Evolutionary conservation across 1,284 basidiomycete genomes (phyloP).

Genomic region (Irpex sp.): DNA sequence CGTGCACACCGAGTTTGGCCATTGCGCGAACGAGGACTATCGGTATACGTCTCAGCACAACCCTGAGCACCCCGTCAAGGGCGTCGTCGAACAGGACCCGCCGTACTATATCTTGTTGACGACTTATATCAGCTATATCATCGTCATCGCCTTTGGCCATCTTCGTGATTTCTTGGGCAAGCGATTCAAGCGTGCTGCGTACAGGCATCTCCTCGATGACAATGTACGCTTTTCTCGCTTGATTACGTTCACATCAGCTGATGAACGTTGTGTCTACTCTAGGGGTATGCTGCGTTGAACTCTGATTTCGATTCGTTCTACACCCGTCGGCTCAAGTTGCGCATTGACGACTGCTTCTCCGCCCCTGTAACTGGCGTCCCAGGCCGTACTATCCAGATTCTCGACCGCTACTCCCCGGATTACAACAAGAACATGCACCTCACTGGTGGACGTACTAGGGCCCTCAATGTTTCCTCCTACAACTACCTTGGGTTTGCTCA

Average conservation of each 20-base stretch:
- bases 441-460: conserved; percentile 82
- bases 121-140: conserved; percentile 90
- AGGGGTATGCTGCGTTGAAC: conserved; percentile 96
- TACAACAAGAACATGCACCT: conserved; percentile 79
- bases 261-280: conserved; percentile 12
- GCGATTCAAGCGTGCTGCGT: conserved; percentile 68
- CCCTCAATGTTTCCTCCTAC: conserved; percentile 96
- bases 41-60: conserved; percentile 66
- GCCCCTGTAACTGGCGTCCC: conserved; percentile 94
- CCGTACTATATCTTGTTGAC: conserved; percentile 89
- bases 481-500: conserved; percentile 99
- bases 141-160: conserved; percentile 89
- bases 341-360: conserved; percentile 96
- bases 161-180: conserved; percentile 96
- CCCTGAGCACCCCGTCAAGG: conserved; percentile 43
- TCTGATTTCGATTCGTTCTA: conserved; percentile 99
- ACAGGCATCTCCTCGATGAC: conserved; percentile 79
- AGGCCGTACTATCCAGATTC: conserved; percentile 86
- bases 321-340: conserved; percentile 90
- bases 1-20: conserved; percentile 84
- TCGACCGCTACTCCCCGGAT: conserved; percentile 85
- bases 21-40: conserved; percentile 72
- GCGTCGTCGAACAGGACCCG: conserved; percentile 70
- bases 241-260: conserved; percentile 6
- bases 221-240: conserved; percentile 53